Evolutionary conservation across 192 early-diverging fungal genomes (phyloP).

Genomic region (Umbelopsis isabellina): DNA sequence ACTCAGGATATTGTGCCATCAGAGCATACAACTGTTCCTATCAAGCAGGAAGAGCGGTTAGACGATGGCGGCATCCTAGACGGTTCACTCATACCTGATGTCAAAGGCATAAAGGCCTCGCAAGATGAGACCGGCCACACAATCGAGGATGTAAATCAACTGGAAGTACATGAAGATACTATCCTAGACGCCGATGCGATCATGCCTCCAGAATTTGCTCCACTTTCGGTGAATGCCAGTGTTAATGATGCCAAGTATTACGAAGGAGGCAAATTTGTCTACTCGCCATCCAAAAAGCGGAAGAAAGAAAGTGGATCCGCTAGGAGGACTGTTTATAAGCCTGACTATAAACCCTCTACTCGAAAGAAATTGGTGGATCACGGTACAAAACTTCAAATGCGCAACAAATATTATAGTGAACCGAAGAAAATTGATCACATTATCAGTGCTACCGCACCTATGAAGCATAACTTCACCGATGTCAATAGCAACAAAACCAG

Average conservation of each 20-base stretch:
- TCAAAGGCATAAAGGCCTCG: not conserved
- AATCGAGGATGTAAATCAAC: not conserved
- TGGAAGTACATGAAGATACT: not conserved
- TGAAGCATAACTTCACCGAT: not conserved
- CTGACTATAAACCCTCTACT: constrained; percentile 38
- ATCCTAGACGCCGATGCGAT: not conserved
- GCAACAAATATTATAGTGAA: not conserved
- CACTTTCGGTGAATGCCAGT: constrained; percentile 20
- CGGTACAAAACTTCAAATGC: not conserved
- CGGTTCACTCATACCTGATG: not conserved
- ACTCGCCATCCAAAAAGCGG: constrained; percentile 20
- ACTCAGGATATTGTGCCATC: not conserved
- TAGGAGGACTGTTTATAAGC: constrained; percentile 29
- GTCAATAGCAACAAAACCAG: not conserved
- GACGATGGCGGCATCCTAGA: not conserved
- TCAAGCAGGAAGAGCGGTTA: not conserved
- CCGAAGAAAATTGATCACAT: constrained; percentile 14
- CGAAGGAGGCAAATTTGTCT: constrained; percentile 43
- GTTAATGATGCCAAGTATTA: constrained; percentile 45
- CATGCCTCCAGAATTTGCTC: constrained; percentile 39
- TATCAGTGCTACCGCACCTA: not conserved
- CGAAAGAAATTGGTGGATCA: constrained; percentile 17
- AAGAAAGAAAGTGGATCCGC: not conserved
- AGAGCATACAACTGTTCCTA: not conserved
- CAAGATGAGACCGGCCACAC: not conserved